Evolutionary conservation across 106 monocot species (phyloP), one percentile per base, ranked within the genome.

Genomic region (Narthecium ossifragum): DNA sequence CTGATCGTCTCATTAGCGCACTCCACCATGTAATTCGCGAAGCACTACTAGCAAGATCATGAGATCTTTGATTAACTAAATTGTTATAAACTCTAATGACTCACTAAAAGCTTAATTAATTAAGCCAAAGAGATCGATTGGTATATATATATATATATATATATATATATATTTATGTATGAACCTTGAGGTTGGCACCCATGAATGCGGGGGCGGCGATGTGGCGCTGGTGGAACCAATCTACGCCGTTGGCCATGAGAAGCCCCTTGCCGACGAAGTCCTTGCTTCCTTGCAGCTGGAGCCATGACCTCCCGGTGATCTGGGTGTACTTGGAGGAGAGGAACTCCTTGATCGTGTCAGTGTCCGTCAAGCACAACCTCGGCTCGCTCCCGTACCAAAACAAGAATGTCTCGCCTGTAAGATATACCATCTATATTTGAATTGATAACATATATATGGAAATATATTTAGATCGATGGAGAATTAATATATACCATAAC

Each of bases 371-470:
- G 69, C 96, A 98, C 60, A 98, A 58, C 73, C 96, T 51, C 46
- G 96, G 90, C 81, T 98, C 96, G 63, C 83, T 90, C 13, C 90
- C 90, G 41, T 84, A 86, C 84, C 86, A 87, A 55, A 76, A 84
- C n/a, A 90, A 38, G 70, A 98, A 98, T 43, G 71, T 74, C 62
- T 80, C 85, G 4, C 93, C 93, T 93, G 46, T 0, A 41, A 28
- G 28, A 43, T 36, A 5, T 28, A 26, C 11, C 41, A 13, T 29
- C 24, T 4, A 43, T 11, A 17, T 40, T 13, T 15, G 22, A 34
- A 22, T 5, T 34, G 1, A 45, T 22, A 1, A 34, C n/a, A 37
- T 10, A 2, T n/a, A 33, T 22, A 34, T 38, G 8, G 3, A 55
- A 55, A 14, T 29, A 31, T 8, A 7, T 23, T 6, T 26, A 26